A percentile compares a stretch with the other conserved stretches of the same genome.
Conservation (phyloP, 768 basidiomycete genomes). For the Tricholoma hemisulphureum region DNA sequence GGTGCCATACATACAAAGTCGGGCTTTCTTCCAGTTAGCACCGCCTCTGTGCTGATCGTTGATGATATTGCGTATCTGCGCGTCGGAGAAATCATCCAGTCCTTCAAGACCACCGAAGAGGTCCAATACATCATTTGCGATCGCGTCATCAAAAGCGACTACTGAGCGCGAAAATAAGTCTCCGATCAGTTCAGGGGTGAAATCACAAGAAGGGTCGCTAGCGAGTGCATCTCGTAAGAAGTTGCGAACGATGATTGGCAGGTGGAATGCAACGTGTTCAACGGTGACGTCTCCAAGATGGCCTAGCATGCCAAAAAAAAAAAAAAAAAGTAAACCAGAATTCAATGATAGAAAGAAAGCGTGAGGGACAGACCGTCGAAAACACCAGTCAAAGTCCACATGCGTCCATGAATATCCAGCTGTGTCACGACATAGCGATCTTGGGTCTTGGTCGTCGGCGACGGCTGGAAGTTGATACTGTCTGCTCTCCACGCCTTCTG, state of each 20-base stretch:
- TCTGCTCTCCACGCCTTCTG: conserved; percentile 44
- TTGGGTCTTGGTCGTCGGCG: conserved; percentile 51
- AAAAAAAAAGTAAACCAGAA: neutral
- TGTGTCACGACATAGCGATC: conserved; percentile 62
- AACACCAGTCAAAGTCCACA: conserved; percentile 67
- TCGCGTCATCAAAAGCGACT: conserved; percentile 62
- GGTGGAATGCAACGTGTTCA: conserved; percentile 63
- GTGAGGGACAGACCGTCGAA: conserved; percentile 57
- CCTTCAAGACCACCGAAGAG: conserved; percentile 58
- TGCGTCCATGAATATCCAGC: conserved; percentile 52
- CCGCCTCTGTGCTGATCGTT: conserved; percentile 62
- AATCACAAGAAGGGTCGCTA: conserved; percentile 35
- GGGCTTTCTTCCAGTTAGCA: conserved; percentile 60
- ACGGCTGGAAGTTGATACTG: conserved; percentile 68
- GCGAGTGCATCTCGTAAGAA: conserved; percentile 48
- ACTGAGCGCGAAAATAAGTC: conserved; percentile 58
- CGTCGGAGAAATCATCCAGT: conserved; percentile 51
- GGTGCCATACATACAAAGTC: conserved; percentile 77
- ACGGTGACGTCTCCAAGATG: conserved; percentile 71
- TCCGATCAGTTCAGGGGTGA: conserved; percentile 51
- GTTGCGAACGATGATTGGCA: conserved; percentile 65
- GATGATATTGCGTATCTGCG: conserved; percentile 56
- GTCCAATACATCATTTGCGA: conserved; percentile 62
- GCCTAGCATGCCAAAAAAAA: conserved; percentile 35
- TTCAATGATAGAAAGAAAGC: neutral